Evolutionary conservation across 2,329 filamentous ascomycete genomes (phyloP).

Genomic region (Gliomastix tumulicola): DNA sequence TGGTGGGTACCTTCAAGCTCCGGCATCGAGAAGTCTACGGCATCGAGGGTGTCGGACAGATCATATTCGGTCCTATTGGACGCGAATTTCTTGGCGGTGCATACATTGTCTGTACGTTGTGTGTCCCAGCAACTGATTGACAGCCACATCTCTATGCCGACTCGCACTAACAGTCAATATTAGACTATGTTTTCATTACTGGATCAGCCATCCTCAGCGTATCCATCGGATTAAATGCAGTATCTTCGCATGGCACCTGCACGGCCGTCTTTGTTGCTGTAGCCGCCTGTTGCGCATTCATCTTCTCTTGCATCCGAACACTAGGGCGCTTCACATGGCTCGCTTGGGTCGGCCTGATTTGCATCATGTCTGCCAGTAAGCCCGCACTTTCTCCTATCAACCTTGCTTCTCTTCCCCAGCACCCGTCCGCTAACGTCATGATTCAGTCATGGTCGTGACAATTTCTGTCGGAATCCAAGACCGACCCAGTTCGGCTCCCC

Average conservation of each 20-base stretch:
- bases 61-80: constrained; percentile 39
- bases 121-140: neutral
- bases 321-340: constrained; percentile 22
- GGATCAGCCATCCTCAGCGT: constrained; percentile 31
- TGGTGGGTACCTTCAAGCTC: constrained; percentile 44
- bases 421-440: too few relatives aligned
- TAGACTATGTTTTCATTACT: constrained; percentile 13
- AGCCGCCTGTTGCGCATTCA: constrained; percentile 17
- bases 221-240: constrained; percentile 29
- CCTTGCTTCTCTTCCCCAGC: too few relatives aligned
- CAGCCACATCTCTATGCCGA: neutral
- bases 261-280: constrained; percentile 31
- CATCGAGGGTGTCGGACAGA: constrained; percentile 41
- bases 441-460: constrained; percentile 17
- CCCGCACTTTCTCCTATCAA: too few relatives aligned
- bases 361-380: constrained; percentile 17
- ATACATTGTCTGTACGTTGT: constrained; percentile 22
- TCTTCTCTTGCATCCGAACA: constrained; percentile 21
- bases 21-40: constrained; percentile 42
- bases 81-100: constrained; percentile 29
- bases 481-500: constrained; percentile 14
- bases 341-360: constrained; percentile 19
- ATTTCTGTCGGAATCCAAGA: constrained; percentile 20
- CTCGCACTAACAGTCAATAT: too few relatives aligned
- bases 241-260: constrained; percentile 28